phyloP scores from a whole-genome alignment of 2,329 filamentous ascomycete species.

The Lecanicillium sp. region DNA sequence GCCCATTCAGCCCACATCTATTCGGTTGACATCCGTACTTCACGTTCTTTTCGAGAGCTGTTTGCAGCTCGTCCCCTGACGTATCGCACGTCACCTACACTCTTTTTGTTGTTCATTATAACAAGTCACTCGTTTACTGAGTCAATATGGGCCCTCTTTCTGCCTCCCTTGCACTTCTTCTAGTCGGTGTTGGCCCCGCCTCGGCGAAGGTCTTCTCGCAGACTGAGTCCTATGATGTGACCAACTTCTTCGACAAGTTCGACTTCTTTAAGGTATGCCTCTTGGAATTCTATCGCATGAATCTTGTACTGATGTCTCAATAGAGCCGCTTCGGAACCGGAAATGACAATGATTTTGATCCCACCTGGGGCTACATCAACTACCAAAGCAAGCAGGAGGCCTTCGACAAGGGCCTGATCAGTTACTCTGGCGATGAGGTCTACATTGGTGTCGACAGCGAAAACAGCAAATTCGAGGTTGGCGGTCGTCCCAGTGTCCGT shows the following conservation, averaged over 20 bases:
- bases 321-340: constrained; percentile 16
- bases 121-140: background rate
- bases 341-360: constrained; percentile 38
- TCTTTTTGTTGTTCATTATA: background rate
- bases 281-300: background rate
- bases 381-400: constrained; percentile 38
- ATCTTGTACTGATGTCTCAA: constrained; percentile 9
- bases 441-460: constrained; percentile 35
- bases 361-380: constrained; percentile 58
- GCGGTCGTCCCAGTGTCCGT: constrained; percentile 52
- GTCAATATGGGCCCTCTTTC: constrained; percentile 1
- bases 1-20: background rate
- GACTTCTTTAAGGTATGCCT: constrained; percentile 33
- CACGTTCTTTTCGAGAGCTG: background rate
- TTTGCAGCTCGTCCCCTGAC: constrained; percentile 11
- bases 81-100: constrained; percentile 12
- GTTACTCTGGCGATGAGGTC: constrained; percentile 27
- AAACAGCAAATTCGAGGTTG: constrained; percentile 17
- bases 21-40: background rate
- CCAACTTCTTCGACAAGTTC: constrained; percentile 45
- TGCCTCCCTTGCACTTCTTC: constrained; percentile 1
- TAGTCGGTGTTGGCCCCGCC: constrained; percentile 5
- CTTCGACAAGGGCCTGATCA: constrained; percentile 28
- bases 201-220: constrained; percentile 5
- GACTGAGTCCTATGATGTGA: constrained; percentile 4